Evolutionary conservation across 768 basidiomycete genomes (phyloP), one percentile per base, ranked within the genome.

Genomic region (Boletus tylopilopsis): DNA sequence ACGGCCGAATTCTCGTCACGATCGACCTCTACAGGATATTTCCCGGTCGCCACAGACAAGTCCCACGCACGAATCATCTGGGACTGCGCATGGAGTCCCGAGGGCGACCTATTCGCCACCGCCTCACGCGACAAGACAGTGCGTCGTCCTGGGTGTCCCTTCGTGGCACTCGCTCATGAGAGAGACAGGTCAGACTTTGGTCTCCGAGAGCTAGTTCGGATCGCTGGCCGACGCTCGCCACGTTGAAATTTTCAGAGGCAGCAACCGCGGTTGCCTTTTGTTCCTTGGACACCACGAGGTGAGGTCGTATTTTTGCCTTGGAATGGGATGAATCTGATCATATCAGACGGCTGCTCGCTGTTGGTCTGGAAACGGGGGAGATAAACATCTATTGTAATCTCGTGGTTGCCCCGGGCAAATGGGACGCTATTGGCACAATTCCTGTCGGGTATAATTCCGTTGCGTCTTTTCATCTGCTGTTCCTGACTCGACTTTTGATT

Each of bases 61-160:
- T 84, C 90, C 0, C 96, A 98, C 67, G 79, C 80, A 2, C 80
- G 96, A 33, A 96, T 99, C 60, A 87, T 99, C 30, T 94, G 96
- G 93, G 96, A 98, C 64, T 90, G 89, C 60, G 81, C 84, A 13
- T 99, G 94, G 93, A 76, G 87, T 2, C 61, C 70, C 1, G 85
- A 90, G 56, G 82, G 84, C 7, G 78, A 84, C 57, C 61, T 86
- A 15, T 99, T 99, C 61, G 94, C 84, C 11, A 98, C 96, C 3
- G 94, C 90, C 1, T 94, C 94, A 3, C 80, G 96, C 36, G 96
- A 99, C 69, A 98, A 95, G 72, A 91, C 90, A 13, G 94, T 91
- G 56, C 47, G 79, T 56, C 16, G 34, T 21, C 33, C 18, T 21
- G 2, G 27, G n/a, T 0, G n/a, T 21, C 10, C 10, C 34, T 22